Base-by-base conservation (phyloP, 495 filamentous ascomycete genomes). In the Penicillium nucicola region DNA sequence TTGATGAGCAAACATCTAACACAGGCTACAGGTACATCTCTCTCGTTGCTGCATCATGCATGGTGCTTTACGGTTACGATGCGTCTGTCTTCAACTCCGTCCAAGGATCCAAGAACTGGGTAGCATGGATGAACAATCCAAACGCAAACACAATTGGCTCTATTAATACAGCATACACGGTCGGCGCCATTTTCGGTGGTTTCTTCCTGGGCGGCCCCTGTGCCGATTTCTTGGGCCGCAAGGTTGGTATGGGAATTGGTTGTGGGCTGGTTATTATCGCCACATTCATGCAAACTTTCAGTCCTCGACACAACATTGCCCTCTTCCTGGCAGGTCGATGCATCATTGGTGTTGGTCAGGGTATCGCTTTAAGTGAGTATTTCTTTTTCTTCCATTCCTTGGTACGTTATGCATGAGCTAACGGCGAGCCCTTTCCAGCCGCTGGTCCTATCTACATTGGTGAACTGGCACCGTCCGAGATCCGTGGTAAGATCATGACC, bases 21-120 rank as follows among this genome's bases (percentile, higher is more conserved):
- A 6, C 9, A 10, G 1, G 1, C 3, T 36, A 2, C 45, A 83
- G 81, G 82, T 84, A 82, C 65, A 76, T 81, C 42, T 82, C 82
- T 38, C 65, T 80, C 22, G 77, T 84, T 42, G 81, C 81, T 28
- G 81, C 82, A 57, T 72, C 80, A 64, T 84, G 81, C 59, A 86
- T 86, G 83, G 80, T 84, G 13, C 67, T 86, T 13, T 86, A 84
- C 57, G 82, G 83, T 10, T 86, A 84, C 52, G 82, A 86, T 74
- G 81, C 81, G 20, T 83, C 81, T 1, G 81, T 85, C 9, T 86
- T 76, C 71, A 85, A 85, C 60, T 80, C 81, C 18, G 77, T 84
- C 15, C 81, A 83, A 56, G 78, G 76, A 20, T 81, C 77, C 7
- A 60, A 73, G 7, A 78, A 83, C 54, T 85, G 82, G 82, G 62